Base-by-base conservation (phyloP, 495 filamentous ascomycete species). In the Geoglossum glabrum region DNA sequence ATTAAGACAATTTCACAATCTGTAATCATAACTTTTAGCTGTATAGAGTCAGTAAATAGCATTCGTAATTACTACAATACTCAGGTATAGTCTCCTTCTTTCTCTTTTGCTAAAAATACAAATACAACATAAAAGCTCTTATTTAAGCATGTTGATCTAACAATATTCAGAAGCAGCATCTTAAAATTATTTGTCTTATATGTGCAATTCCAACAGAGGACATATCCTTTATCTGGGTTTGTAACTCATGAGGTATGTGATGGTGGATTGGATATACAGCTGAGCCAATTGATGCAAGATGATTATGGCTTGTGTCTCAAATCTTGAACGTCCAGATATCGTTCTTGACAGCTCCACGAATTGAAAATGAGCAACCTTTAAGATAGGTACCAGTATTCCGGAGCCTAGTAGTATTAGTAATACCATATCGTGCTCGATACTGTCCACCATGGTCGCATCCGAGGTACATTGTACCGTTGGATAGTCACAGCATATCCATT, bases 131-230 rank as follows among this genome's bases (percentile, higher is more conserved):
- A 57, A 30, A 62, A 56, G 3, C 49, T 57, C 17, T 28, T 62
- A 26, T 64, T 62, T 2, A 55, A 43, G 9, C 52, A 61, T 9
- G 59, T 60, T 8, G 58, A 59, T 10, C n/a, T 51, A 55, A 56
- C 51, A 28, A 64, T 57, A 33, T 60, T 61, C 9, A 62, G 47
- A 19, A 64, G 26, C 10, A 51, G 57, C 62, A 64, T 59, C 25
- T 64, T 64, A 30, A 62, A 62, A 28, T 57, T 34, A 28, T 64
- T 64, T 1, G 60, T 59, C 54, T 64, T 62, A 36, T 64, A 62
- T 3, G 51, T 64, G 50, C 52, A 57, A 46, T 46, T n/a, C 54
- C 33, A 34, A 33, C 54, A 28, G 26, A 17, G 13, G 30, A 40
- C 21, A 36, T 28, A 28, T 56, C 21, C 3, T 40, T 19, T n/a